Evolutionary conservation across 2,329 filamentous ascomycete genomes (phyloP).

Genomic region (Nectriaceae sp.): DNA sequence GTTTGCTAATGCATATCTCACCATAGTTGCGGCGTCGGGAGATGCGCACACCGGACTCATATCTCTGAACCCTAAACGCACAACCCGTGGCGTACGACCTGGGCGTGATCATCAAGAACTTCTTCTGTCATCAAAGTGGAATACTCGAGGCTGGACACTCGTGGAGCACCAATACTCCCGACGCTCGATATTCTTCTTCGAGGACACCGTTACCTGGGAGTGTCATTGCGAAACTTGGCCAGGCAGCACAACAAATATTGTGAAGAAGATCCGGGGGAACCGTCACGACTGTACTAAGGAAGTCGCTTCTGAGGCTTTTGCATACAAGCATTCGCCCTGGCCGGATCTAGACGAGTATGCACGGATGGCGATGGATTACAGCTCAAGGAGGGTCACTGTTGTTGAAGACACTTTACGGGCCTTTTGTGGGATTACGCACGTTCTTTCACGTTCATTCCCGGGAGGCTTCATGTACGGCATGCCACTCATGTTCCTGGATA

Average conservation of each 20-base stretch:
- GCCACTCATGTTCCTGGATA: constrained; percentile 48
- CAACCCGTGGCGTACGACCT: constrained; percentile 25
- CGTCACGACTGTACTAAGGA: constrained; percentile 35
- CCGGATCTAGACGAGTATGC: constrained; percentile 49
- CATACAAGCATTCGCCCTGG: constrained; percentile 44
- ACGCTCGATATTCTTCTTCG: constrained; percentile 45
- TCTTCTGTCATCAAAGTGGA: constrained; percentile 41
- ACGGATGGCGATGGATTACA: constrained; percentile 46
- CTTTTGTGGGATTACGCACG: constrained; percentile 44
- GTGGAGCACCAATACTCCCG: constrained; percentile 46
- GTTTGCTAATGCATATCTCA: constrained; percentile 47
- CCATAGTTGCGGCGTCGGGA: constrained; percentile 45
- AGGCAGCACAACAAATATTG: constrained; percentile 32
- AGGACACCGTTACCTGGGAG: constrained; percentile 46
- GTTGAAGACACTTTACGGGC: constrained; percentile 46
- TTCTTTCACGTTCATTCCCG: constrained; percentile 42
- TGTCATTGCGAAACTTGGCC: constrained; percentile 49
- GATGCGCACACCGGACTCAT: constrained; percentile 41
- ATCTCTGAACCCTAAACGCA: constrained; percentile 37
- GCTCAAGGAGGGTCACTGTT: constrained; percentile 38
- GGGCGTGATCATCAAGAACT: constrained; percentile 39
- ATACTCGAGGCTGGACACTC: constrained; percentile 44
- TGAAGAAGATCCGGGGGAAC: constrained; percentile 34
- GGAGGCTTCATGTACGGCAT: constrained; percentile 48
- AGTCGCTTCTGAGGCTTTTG: constrained; percentile 36